Evolutionary conservation across 495 filamentous ascomycete genomes (phyloP).

Genomic region (Aspergillus affinis): DNA sequence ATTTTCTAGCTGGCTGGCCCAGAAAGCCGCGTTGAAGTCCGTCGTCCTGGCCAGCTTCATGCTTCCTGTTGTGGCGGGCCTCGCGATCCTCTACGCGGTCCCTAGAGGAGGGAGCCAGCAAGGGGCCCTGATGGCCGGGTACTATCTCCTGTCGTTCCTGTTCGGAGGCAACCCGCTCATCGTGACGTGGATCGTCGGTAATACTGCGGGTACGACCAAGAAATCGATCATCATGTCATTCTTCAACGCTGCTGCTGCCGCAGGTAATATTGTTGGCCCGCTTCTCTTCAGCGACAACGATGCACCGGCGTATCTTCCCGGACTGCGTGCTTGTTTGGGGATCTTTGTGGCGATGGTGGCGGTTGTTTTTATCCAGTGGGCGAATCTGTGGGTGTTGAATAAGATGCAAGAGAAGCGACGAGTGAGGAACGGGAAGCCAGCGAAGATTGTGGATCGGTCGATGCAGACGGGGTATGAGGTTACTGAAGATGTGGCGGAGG

Average conservation of each 20-base stretch:
- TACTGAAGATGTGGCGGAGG: slow-evolving; percentile 18
- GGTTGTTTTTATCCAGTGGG: slow-evolving; percentile 50
- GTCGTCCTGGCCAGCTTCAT: slow-evolving; percentile 47
- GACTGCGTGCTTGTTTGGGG: slow-evolving; percentile 52
- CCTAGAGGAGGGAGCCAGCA: slow-evolving; percentile 39
- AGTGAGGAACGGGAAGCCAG: slow-evolving; percentile 57
- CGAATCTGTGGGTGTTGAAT: slow-evolving; percentile 53
- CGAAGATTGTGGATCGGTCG: slow-evolving; percentile 53
- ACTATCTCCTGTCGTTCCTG: slow-evolving; percentile 62
- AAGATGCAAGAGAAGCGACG: slow-evolving; percentile 50
- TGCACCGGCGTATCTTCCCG: slow-evolving; percentile 53
- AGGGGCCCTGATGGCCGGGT: slow-evolving; percentile 52
- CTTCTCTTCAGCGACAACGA: slow-evolving; percentile 43
- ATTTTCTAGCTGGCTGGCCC: slow-evolving; percentile 44
- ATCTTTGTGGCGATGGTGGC: slow-evolving; percentile 55
- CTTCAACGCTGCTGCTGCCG: slow-evolving; percentile 43
- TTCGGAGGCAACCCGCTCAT: slow-evolving; percentile 53
- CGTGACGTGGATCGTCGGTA: slow-evolving; percentile 51
- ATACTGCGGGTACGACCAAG: slow-evolving; percentile 51
- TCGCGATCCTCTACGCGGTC: slow-evolving; percentile 55
- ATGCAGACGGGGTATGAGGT: slow-evolving; percentile 45
- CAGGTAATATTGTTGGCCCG: slow-evolving; percentile 51
- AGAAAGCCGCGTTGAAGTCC: slow-evolving; percentile 51
- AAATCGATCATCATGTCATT: slow-evolving; percentile 54
- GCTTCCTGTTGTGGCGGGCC: slow-evolving; percentile 56